Percentiles rank a stretch among this genome's conserved stretches.
These are phyloP conservation scores for Penicillium samsonianum DNA, from an alignment of 495 filamentous ascomycete species.

Conservation along the genomic window DNA sequence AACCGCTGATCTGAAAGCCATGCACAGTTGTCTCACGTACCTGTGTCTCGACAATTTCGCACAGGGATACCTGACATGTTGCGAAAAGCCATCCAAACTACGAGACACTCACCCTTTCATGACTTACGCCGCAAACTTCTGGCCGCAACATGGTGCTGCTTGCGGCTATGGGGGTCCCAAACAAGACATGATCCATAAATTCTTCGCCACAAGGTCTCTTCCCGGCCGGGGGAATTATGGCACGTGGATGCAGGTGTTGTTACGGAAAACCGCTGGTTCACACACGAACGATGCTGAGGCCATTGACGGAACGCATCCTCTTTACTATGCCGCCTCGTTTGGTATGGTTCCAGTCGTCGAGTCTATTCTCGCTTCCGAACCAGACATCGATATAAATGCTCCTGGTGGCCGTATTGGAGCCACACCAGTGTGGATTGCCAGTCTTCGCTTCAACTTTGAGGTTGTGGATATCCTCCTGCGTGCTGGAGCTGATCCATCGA, in stretches of 20 bases:
- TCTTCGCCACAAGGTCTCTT: conserved; percentile 20
- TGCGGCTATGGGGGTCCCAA: conserved; percentile 9
- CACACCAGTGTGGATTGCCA: conserved; percentile 24
- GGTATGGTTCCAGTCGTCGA: conserved; percentile 26
- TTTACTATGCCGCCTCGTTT: conserved; percentile 31
- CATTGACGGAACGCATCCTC: conserved; percentile 25
- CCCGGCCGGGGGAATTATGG: conserved; percentile 24
- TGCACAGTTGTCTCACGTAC: conserved; percentile 25
- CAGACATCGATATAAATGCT: conserved; percentile 25
- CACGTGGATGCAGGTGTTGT: conserved; percentile 21
- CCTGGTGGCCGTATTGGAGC: conserved; percentile 25
- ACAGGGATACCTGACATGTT: conserved; percentile 10
- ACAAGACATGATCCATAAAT: conserved; percentile 12
- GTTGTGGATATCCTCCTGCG: conserved; percentile 19
- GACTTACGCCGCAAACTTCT: conserved; percentile 21
- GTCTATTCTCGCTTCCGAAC: conserved; percentile 21
- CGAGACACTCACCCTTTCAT: conserved; percentile 9
- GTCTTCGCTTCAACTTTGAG: conserved; percentile 22
- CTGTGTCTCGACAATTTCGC: conserved; percentile 27
- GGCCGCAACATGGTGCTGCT: conserved; percentile 18
- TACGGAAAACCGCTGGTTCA: neutral
- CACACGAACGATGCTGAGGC: neutral
- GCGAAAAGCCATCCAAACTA: neutral
- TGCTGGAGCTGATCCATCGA: conserved; percentile 25
- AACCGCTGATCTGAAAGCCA: conserved; percentile 19